Evolutionary conservation across 257 asterid genomes (phyloP).

Genomic region (Plectranthus barbatus): DNA sequence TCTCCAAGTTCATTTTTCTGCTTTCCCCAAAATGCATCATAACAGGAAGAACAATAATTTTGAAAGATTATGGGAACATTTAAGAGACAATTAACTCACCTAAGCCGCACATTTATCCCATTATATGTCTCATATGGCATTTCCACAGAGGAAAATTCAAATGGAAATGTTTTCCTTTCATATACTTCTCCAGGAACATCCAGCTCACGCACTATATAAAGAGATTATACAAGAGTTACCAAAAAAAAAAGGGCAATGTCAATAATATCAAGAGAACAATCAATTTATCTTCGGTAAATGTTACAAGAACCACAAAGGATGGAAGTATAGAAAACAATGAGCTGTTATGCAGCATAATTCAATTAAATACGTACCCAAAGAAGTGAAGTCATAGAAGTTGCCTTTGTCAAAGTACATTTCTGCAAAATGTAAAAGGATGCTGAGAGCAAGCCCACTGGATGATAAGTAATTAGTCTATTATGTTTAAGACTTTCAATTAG

Average conservation of each 20-base stretch:
- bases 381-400: slow-evolving; percentile 88
- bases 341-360: neutral
- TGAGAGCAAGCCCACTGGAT: neutral
- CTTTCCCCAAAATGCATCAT: slow-evolving; percentile 4
- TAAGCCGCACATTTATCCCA: slow-evolving; percentile 87
- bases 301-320: neutral
- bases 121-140: slow-evolving; percentile 97
- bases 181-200: slow-evolving; percentile 95
- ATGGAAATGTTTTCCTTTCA: slow-evolving; percentile 88
- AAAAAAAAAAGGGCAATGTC: neutral
- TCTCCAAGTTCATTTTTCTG: slow-evolving; percentile 1
- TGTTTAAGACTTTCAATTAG: neutral
- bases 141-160: slow-evolving; percentile 97
- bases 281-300: slow-evolving; percentile 5
- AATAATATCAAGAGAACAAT: neutral
- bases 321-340: neutral
- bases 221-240: neutral
- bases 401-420: slow-evolving; percentile 81
- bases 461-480: neutral
- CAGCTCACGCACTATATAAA: slow-evolving; percentile 62
- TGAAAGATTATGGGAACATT: neutral
- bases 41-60: neutral
- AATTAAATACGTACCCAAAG: slow-evolving; percentile 53
- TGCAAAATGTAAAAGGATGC: slow-evolving; percentile 16
- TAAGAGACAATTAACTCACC: slow-evolving; percentile 54